Base-by-base conservation (phyloP, 2,329 filamentous ascomycete genomes). In the Paracamarosporium sp. region DNA sequence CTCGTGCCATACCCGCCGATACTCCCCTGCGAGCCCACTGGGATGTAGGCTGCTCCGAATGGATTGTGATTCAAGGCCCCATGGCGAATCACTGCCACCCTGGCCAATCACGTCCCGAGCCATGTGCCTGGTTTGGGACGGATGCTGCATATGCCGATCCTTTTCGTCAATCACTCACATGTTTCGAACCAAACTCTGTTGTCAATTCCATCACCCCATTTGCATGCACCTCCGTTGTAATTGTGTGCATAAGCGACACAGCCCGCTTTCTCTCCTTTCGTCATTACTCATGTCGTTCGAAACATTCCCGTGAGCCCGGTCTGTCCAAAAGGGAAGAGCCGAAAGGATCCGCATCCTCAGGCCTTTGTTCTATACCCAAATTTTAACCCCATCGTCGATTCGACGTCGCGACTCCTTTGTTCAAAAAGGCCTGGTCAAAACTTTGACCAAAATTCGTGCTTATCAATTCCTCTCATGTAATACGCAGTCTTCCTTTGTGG, bases 51-150 rank as follows among this genome's bases (percentile, higher is more conserved):
- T 20, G 24, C 43, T 5, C 47, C 53, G 33, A 31, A 33, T 15
- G 27, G 35, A 6, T 43, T 41, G 15, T 28, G 50, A 33, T 36
- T 17, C 38, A 43, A 43, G 17, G 36, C 4, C 31, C 50, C 8
- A 24, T 43, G 36, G 44, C 44, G 44, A 38, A 30, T 41, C 35
- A 22, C 40, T 47, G 9, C 45, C 36, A 5, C n/a, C 24, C 38
- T 51, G 56, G 38, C 65, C 57, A 65, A 68, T 66, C 44, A 59
- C 57, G 55, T 53, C 11, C 17, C 24, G 55, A 57, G 44, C 66
- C 66, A 57, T 50, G 52, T 54, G 53, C 55, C 50, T 62, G 59
- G 63, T 59, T 62, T 57, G 57, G 59, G 54, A 65, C 54, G 20
- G 52, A 31, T 44, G 3, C 44, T 41, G 44, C 52, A 55, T 55